Evolutionary conservation across 331 rosid species (phyloP).

Genomic region (Rhamnella rubrinervis): DNA sequence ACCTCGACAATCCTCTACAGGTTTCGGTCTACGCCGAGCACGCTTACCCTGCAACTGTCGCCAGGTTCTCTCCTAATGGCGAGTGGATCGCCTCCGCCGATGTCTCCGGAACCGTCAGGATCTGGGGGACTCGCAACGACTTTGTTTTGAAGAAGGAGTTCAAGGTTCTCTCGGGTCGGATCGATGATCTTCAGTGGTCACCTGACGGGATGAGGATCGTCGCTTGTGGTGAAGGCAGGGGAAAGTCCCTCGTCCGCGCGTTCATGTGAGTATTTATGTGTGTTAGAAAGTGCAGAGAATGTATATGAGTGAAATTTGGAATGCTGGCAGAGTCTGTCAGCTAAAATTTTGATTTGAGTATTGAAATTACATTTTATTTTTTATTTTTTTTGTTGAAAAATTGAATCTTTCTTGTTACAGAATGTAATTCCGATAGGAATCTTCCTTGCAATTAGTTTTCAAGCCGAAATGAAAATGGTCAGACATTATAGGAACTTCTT

Average conservation of each 20-base stretch:
- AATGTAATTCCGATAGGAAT: too few relatives aligned
- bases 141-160: conserved; percentile 91
- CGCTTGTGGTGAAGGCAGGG: conserved; percentile 87
- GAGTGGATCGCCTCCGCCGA: conserved; percentile 98
- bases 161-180: conserved; percentile 78
- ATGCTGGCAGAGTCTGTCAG: background rate
- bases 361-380: too few relatives aligned
- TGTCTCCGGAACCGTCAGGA: conserved; percentile 77
- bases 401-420: too few relatives aligned
- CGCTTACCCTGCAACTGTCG: conserved; percentile 82
- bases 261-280: conserved; percentile 52
- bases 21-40: conserved; percentile 86
- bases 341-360: too few relatives aligned
- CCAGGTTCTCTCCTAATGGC: conserved; percentile 84
- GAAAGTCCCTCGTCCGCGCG: conserved; percentile 85
- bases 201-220: conserved; percentile 90
- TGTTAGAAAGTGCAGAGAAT: background rate
- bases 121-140: conserved; percentile 84
- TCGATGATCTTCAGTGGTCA: conserved; percentile 98
- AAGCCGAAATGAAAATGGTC: too few relatives aligned
- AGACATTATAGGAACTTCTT: too few relatives aligned
- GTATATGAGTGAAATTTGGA: background rate
- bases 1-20: conserved; percentile 72
- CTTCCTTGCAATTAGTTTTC: too few relatives aligned
- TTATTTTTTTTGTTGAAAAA: too few relatives aligned